Conservation (phyloP, 306 rosid species). For the Cucumis melo region DNA sequence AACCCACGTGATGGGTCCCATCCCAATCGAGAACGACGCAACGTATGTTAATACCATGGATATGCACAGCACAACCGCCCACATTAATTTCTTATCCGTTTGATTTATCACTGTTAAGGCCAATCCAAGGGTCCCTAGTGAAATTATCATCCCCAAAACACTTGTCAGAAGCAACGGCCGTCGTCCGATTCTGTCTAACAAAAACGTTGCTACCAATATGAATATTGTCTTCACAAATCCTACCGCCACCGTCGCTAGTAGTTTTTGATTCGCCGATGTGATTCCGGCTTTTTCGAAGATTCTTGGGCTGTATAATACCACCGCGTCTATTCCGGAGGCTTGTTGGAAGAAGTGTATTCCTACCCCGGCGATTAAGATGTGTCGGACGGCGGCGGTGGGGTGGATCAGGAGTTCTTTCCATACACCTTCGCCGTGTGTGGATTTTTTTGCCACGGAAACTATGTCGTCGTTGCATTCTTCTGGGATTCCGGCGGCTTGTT, state of each 20-base stretch:
- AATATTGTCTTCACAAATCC: slow-evolving; percentile 29
- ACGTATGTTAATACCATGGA: slow-evolving; percentile 24
- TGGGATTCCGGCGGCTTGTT: slow-evolving; percentile 37
- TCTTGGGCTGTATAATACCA: slow-evolving; percentile 43
- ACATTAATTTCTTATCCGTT: neutral
- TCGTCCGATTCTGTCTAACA: slow-evolving; percentile 42
- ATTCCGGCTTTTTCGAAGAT: slow-evolving; percentile 52
- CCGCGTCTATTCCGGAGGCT: slow-evolving; percentile 45
- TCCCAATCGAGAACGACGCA: slow-evolving; percentile 51
- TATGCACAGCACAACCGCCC: slow-evolving; percentile 50
- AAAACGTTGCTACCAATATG: slow-evolving; percentile 42
- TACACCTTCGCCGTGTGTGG: slow-evolving; percentile 22
- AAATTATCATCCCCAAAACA: slow-evolving; percentile 35
- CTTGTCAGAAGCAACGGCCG: slow-evolving; percentile 39
- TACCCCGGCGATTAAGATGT: slow-evolving; percentile 28
- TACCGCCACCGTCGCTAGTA: slow-evolving; percentile 47
- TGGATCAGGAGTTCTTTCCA: slow-evolving; percentile 44
- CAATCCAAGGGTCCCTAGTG: slow-evolving; percentile 20
- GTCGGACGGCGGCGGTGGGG: slow-evolving; percentile 45
- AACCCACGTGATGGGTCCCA: slow-evolving; percentile 60
- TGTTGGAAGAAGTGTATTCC: slow-evolving; percentile 60
- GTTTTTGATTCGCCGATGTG: neutral
- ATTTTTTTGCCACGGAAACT: neutral
- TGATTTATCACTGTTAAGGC: slow-evolving; percentile 30
- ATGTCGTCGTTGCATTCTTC: slow-evolving; percentile 25